These are phyloP conservation scores for Leccinum uliginosum DNA, from an alignment of 768 basidiomycete genomes.

Conservation along the genomic window DNA sequence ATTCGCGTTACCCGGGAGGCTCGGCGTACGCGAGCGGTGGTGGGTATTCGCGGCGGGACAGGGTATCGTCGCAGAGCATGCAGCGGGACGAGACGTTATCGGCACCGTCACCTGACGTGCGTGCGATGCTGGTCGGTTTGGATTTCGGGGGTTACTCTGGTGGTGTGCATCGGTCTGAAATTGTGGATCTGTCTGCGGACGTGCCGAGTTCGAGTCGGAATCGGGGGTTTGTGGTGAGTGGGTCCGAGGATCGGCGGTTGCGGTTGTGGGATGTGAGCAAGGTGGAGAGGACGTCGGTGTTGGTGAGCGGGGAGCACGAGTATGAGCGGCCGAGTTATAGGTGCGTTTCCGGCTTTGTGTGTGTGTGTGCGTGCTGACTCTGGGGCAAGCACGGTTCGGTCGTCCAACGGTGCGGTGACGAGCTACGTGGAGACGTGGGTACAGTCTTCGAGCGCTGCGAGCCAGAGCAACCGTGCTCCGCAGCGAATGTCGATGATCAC, in stretches of 20 bases:
- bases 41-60: conserved; percentile 23
- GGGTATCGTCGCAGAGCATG: conserved; percentile 32
- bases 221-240: conserved; percentile 77
- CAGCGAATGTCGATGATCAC: conserved; percentile 76
- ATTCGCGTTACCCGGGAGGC: conserved; percentile 49
- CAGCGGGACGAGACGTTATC: conserved; percentile 33
- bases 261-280: conserved; percentile 83
- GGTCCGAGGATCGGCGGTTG: conserved; percentile 86
- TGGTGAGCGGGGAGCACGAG: conserved; percentile 78
- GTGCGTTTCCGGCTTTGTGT: conserved; percentile 34
- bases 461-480: conserved; percentile 61
- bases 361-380: conserved; percentile 1
- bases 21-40: conserved; percentile 20
- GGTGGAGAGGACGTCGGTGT: conserved; percentile 66
- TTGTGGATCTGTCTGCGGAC: conserved; percentile 41
- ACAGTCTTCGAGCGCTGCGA: conserved; percentile 35
- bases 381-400: conserved; percentile 27
- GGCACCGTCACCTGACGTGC: conserved; percentile 60
- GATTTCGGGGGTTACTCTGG: conserved; percentile 72
- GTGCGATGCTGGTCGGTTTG: conserved; percentile 63
- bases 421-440: conserved; percentile 66
- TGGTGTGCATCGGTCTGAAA: conserved; percentile 46
- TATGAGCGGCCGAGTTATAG: conserved; percentile 73
- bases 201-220: conserved; percentile 37
- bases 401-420: conserved; percentile 41